A percentile compares a stretch with the other conserved stretches of the same genome.
phyloP scores from a whole-genome alignment of 805 yeast species.

The Sugiyamaella smithiae region DNA sequence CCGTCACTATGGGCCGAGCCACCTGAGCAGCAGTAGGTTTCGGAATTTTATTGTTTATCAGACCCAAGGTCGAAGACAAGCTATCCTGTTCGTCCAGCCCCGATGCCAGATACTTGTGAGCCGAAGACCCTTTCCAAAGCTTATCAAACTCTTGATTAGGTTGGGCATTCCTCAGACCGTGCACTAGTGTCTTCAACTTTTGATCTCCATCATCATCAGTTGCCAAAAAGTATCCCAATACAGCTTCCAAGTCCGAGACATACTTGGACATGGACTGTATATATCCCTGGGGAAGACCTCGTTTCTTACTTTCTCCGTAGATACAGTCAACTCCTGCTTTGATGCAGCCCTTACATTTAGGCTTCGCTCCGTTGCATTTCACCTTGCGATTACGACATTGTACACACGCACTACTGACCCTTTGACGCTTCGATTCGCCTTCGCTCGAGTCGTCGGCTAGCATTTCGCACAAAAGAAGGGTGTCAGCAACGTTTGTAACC shows the following conservation, averaged over 20 bases:
- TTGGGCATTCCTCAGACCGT: background rate
- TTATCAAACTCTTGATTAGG: background rate
- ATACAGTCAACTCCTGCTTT: conserved; percentile 1
- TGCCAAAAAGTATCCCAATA: conserved; percentile 4
- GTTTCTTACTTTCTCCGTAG: conserved; percentile 11
- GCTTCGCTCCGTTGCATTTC: conserved; percentile 15
- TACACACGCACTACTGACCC: conserved; percentile 11
- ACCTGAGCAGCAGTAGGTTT: background rate
- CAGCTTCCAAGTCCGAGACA: conserved; percentile 2
- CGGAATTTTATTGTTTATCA: background rate
- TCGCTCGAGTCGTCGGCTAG: background rate
- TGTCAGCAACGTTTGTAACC: no score
- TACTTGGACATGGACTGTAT: conserved; percentile 13
- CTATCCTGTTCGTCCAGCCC: background rate
- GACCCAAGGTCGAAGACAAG: background rate
- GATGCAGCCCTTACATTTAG: conserved; percentile 11
- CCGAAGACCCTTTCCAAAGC: background rate
- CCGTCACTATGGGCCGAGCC: no score
- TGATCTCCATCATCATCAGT: background rate
- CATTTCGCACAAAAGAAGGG: background rate
- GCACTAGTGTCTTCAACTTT: background rate
- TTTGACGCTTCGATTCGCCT: conserved; percentile 7
- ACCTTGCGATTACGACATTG: conserved; percentile 15
- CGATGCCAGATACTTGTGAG: background rate
- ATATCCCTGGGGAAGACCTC: conserved; percentile 18